Evolutionary conservation across 2,329 filamentous ascomycete genomes (phyloP).

Genomic region (Aspergillus jensenii): DNA sequence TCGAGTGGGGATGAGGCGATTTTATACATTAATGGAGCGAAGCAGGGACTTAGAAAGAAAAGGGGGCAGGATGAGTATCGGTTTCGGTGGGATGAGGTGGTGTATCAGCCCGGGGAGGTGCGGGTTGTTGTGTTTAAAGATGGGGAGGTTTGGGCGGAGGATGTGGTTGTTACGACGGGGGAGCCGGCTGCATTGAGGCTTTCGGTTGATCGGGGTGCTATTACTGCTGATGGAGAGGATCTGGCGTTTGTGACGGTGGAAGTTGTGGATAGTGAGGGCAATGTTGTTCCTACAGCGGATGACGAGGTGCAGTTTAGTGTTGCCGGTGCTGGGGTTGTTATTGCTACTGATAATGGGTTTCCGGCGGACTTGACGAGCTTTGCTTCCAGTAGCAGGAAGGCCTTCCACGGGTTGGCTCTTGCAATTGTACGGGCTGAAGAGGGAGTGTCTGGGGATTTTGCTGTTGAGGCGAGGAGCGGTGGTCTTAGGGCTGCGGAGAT

Average conservation of each 20-base stretch:
- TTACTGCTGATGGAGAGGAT: slow-evolving; percentile 5
- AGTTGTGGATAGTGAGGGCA: not conserved
- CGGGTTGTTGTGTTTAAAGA: slow-evolving; percentile 4
- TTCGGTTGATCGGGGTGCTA: not conserved
- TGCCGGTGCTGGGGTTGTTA: not conserved
- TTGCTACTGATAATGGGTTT: slow-evolving; percentile 9
- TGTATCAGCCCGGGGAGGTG: slow-evolving; percentile 2
- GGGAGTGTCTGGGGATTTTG: not conserved
- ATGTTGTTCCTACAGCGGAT: not conserved
- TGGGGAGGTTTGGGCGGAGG: not conserved
- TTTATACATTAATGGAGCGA: not conserved
- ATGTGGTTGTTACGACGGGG: slow-evolving; percentile 2
- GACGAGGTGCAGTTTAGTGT: not conserved
- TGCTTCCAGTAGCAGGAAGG: not conserved
- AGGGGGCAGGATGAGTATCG: not conserved
- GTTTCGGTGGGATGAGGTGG: slow-evolving; percentile 6
- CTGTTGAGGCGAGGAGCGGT: not conserved
- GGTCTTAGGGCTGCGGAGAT: not conserved
- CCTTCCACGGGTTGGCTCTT: slow-evolving; percentile 1
- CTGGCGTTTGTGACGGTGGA: not conserved
- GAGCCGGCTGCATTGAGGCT: not conserved
- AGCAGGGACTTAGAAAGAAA: not conserved
- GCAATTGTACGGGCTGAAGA: not conserved
- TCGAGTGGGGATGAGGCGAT: slow-evolving; percentile 4
- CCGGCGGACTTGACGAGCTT: slow-evolving; percentile 1